These are phyloP conservation scores for Exophiala sideris DNA, from an alignment of 2,329 filamentous ascomycete species.

Conservation along the genomic window DNA sequence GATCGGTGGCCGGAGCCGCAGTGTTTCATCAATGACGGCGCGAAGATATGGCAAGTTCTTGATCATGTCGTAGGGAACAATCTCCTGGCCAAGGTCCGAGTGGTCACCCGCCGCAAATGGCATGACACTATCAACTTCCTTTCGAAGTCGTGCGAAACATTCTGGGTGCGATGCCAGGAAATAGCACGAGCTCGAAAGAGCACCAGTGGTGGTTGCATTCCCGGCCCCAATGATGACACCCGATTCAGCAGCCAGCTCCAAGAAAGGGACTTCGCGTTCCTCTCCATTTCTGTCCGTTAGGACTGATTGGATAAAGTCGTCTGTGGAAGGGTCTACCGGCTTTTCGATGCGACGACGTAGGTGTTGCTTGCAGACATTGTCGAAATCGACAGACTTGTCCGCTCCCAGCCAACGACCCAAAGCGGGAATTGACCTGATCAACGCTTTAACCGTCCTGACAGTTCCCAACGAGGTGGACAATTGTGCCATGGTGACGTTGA, in stretches of 20 bases:
- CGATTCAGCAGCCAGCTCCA: not conserved
- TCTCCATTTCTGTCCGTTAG: not conserved
- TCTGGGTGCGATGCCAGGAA: not conserved
- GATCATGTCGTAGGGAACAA: not conserved
- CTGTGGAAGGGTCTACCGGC: not conserved
- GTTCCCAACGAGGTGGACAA: not conserved
- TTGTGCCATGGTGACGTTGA: not conserved
- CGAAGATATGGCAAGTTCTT: conserved; percentile 1
- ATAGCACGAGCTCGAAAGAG: not conserved
- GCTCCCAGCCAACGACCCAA: not conserved
- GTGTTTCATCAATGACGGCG: conserved; percentile 13
- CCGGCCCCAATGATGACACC: not conserved
- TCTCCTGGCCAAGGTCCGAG: not conserved
- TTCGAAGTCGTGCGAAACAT: not conserved
- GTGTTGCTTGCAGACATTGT: not conserved
- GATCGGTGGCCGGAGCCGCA: conserved; percentile 3
- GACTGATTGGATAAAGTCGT: not conserved
- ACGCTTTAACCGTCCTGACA: not conserved
- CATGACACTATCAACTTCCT: not conserved
- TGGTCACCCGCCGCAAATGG: not conserved
- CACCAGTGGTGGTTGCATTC: not conserved
- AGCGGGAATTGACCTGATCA: not conserved
- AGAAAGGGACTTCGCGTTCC: not conserved
- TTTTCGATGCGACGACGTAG: not conserved
- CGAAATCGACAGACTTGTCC: not conserved